A percentile compares a stretch with the other conserved stretches of the same genome.
Evolutionary conservation across 805 yeast species (phyloP).

Genomic region (Saturnispora besseyi): DNA sequence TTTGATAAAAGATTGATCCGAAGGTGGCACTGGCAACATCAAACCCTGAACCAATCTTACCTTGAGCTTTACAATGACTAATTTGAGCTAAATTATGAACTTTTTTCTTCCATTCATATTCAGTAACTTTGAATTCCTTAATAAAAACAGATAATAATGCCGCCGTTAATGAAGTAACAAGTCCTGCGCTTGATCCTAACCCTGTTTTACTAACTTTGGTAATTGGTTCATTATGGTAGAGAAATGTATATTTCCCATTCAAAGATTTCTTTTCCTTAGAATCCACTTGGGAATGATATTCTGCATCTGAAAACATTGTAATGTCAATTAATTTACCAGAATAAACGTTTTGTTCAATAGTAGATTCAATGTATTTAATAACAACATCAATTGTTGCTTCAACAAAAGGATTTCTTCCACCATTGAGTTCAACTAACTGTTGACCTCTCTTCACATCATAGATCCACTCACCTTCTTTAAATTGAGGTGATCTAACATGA

Average conservation of each 20-base stretch:
- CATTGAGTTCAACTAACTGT: conserved; percentile 12
- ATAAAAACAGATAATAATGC: conserved; percentile 48
- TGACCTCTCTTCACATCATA: conserved; percentile 30
- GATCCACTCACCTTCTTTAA: conserved; percentile 59
- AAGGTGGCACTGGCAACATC: conserved; percentile 94
- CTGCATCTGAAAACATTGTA: conserved; percentile 74
- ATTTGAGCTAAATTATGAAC: conserved; percentile 82
- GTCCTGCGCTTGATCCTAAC: conserved; percentile 90
- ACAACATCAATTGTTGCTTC: conserved; percentile 52
- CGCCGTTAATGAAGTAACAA: conserved; percentile 71
- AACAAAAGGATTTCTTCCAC: conserved; percentile 59
- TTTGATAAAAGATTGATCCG: conserved; percentile 75
- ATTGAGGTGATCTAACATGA: conserved; percentile 66
- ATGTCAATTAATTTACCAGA: conserved; percentile 33
- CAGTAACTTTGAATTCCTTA: conserved; percentile 24
- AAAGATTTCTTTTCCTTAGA: conserved; percentile 29
- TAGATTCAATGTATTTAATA: conserved; percentile 36
- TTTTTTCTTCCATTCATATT: conserved; percentile 19
- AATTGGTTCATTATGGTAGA: conserved; percentile 52
- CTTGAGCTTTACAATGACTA: conserved; percentile 90
- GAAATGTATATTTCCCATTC: conserved; percentile 38
- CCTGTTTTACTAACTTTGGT: conserved; percentile 86
- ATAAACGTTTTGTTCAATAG: background rate
- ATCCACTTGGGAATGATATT: conserved; percentile 71
- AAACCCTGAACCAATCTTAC: conserved; percentile 93